Conservation (phyloP, 768 basidiomycete species). For the Infundibulicybe gibba region DNA sequence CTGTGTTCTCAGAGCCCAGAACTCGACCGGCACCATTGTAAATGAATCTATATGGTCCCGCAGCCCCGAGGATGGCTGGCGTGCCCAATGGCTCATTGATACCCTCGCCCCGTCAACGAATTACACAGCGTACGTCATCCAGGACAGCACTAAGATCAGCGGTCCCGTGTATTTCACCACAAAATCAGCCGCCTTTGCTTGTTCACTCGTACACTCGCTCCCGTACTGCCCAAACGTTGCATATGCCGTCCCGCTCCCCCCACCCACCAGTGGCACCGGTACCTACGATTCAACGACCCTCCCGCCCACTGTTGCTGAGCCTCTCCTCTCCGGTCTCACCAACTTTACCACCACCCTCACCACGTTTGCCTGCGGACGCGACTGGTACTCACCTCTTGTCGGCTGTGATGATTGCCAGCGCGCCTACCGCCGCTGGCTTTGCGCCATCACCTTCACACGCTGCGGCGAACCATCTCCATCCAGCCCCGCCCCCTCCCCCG, state of each 20-base stretch:
- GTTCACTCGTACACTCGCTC: slow-evolving; percentile 65
- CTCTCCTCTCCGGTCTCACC: slow-evolving; percentile 54
- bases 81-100: slow-evolving; percentile 64
- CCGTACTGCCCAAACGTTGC: slow-evolving; percentile 71
- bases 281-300: slow-evolving; percentile 50
- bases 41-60: slow-evolving; percentile 55
- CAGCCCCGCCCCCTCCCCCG: slow-evolving; percentile 26
- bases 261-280: slow-evolving; percentile 29
- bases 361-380: slow-evolving; percentile 76
- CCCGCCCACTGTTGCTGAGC: slow-evolving; percentile 40
- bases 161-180: slow-evolving; percentile 72
- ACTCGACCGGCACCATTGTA: slow-evolving; percentile 31
- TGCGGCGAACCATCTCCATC: slow-evolving; percentile 54
- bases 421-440: slow-evolving; percentile 78
- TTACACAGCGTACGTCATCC: slow-evolving; percentile 71
- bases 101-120: slow-evolving; percentile 65
- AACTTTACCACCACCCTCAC: slow-evolving; percentile 75
- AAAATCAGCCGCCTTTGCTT: slow-evolving; percentile 72
- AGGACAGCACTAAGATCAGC: slow-evolving; percentile 52
- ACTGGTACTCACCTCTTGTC: slow-evolving; percentile 74
- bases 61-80: slow-evolving; percentile 49
- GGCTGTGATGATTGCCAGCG: slow-evolving; percentile 73
- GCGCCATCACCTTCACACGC: slow-evolving; percentile 67
- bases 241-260: slow-evolving; percentile 66
- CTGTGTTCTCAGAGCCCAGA: slow-evolving; percentile 48